phyloP scores from a whole-genome alignment of 1,139 yeast species.

The Sugiyamaella japonica region DNA sequence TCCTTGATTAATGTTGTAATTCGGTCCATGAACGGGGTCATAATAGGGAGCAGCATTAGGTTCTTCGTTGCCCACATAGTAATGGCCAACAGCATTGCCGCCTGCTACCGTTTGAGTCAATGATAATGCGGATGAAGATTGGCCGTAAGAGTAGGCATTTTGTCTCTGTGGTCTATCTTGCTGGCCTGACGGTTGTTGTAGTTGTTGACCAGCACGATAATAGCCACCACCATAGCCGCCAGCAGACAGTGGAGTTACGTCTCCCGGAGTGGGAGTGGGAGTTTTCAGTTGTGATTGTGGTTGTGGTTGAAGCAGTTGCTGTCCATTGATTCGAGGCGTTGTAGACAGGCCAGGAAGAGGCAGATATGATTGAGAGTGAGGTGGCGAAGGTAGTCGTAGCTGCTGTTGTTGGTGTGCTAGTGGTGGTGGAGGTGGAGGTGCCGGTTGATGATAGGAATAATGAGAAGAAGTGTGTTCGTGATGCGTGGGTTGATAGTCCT shows the following conservation, averaged over 20 bases:
- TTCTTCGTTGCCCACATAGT: slow-evolving; percentile 10
- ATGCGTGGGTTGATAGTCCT: slow-evolving; percentile 9
- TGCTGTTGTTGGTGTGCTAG: slow-evolving; percentile 16
- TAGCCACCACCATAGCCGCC: slow-evolving; percentile 10
- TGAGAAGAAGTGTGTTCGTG: background rate
- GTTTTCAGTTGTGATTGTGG: slow-evolving; percentile 2
- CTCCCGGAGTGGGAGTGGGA: slow-evolving; percentile 8
- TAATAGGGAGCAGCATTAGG: slow-evolving; percentile 9
- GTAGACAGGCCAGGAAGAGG: slow-evolving; percentile 10
- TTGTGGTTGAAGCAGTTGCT: background rate
- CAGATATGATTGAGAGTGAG: slow-evolving; percentile 14
- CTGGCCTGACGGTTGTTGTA: slow-evolving; percentile 14
- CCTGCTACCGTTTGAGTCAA: background rate
- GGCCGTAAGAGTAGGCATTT: slow-evolving; percentile 17
- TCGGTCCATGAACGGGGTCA: slow-evolving; percentile 9
- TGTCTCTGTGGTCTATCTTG: background rate
- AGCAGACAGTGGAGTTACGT: slow-evolving; percentile 2
- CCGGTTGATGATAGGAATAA: slow-evolving; percentile 12
- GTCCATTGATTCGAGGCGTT: slow-evolving; percentile 10
- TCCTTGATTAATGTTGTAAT: background rate
- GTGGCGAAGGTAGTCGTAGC: slow-evolving; percentile 14
- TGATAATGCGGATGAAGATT: slow-evolving; percentile 15
- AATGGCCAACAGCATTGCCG: background rate
- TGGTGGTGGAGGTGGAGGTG: slow-evolving; percentile 26
- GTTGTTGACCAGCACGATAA: slow-evolving; percentile 24